These are phyloP conservation scores for Porphyrellus cyaneotinctus DNA, from an alignment of 768 basidiomycete species.

Conservation along the genomic window DNA sequence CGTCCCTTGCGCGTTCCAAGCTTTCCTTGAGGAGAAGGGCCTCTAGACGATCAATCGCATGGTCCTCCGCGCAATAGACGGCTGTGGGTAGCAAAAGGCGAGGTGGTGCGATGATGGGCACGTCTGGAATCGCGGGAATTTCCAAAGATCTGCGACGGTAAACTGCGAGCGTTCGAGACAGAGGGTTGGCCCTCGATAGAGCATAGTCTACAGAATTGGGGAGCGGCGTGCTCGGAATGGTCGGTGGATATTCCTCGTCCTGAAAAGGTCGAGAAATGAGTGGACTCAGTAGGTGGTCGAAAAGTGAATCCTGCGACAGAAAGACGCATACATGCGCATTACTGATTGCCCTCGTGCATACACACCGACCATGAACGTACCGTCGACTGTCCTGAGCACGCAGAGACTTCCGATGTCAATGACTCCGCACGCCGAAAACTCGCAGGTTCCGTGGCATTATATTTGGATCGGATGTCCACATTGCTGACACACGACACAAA, in stretches of 20 bases:
- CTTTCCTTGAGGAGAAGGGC: conserved; percentile 42
- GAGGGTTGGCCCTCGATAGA: conserved; percentile 21
- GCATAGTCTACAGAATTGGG: conserved; percentile 21
- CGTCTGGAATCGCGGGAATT: conserved; percentile 15
- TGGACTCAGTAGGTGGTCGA: conserved; percentile 3
- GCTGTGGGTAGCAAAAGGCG: conserved; percentile 25
- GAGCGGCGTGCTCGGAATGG: conserved; percentile 25
- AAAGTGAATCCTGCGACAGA: conserved; percentile 7
- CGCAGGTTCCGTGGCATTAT: conserved; percentile 33
- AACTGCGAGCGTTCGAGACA: conserved; percentile 19
- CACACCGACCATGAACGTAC: neutral
- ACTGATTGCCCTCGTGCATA: neutral
- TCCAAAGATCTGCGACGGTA: neutral
- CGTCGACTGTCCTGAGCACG: conserved; percentile 6
- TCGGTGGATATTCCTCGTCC: conserved; percentile 16
- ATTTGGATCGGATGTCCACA: conserved; percentile 2
- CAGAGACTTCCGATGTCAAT: conserved; percentile 30
- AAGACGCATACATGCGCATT: conserved; percentile 8
- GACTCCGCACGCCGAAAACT: conserved; percentile 41
- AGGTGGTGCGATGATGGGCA: conserved; percentile 58
- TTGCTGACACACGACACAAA: neutral
- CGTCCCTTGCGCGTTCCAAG: conserved; percentile 35
- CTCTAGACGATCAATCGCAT: conserved; percentile 42
- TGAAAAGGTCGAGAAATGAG: neutral
- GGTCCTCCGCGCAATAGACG: conserved; percentile 33